Conservation (phyloP, 805 yeast species). For the Hanseniaspora jakobsenii region DNA sequence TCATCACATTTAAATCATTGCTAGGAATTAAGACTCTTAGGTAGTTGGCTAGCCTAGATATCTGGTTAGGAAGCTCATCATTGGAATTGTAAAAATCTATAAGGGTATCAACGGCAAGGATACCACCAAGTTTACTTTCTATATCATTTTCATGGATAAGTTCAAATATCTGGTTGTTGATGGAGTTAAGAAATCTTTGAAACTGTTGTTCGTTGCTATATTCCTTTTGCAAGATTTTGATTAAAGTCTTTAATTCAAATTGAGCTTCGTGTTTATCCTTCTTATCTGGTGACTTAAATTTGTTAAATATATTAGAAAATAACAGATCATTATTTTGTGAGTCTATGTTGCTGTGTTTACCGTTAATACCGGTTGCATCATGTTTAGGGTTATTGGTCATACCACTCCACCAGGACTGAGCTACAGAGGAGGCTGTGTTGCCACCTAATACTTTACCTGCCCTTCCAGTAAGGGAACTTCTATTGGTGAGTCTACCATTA, state of each 20-base stretch:
- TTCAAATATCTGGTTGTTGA: slow-evolving; percentile 78
- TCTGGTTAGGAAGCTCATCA: slow-evolving; percentile 76
- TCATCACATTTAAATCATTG: slow-evolving; percentile 73
- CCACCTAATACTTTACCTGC: slow-evolving; percentile 20
- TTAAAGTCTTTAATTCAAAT: slow-evolving; percentile 53
- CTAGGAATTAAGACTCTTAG: slow-evolving; percentile 68
- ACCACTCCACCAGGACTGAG: not conserved
- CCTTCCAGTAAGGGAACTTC: slow-evolving; percentile 17
- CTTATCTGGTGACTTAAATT: slow-evolving; percentile 28
- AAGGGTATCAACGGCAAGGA: slow-evolving; percentile 77
- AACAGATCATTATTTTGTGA: slow-evolving; percentile 23
- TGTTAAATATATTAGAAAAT: slow-evolving; percentile 30
- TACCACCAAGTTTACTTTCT: slow-evolving; percentile 73
- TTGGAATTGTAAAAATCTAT: slow-evolving; percentile 74
- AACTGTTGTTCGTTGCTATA: slow-evolving; percentile 62
- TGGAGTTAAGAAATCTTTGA: slow-evolving; percentile 67
- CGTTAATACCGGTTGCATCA: not conserved
- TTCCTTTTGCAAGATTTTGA: slow-evolving; percentile 66
- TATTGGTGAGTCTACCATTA: slow-evolving; percentile 16
- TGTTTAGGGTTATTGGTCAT: not conserved
- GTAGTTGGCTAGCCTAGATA: slow-evolving; percentile 84
- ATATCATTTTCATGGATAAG: slow-evolving; percentile 64
- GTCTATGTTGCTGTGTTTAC: slow-evolving; percentile 20
- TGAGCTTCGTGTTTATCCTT: slow-evolving; percentile 43
- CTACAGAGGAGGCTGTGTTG: slow-evolving; percentile 19